Conservation (phyloP, 495 filamentous ascomycete species). For the Filosporella fistucella region DNA sequence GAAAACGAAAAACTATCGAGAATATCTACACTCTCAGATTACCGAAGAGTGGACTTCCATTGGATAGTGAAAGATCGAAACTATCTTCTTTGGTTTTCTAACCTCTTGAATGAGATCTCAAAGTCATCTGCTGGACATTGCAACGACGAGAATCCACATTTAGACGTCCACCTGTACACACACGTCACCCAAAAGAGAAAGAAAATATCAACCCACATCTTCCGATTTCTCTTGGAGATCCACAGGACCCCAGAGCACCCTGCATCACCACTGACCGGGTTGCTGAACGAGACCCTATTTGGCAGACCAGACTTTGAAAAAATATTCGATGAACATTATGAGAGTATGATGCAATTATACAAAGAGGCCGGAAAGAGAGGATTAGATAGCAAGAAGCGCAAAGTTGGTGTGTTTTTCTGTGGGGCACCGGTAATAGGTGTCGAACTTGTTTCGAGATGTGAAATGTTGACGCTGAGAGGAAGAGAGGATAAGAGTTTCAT, state of each 20-base stretch:
- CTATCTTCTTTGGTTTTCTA: slow-evolving; percentile 35
- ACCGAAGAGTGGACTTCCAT: slow-evolving; percentile 36
- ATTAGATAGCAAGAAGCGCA: too few relatives aligned
- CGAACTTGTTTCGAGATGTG: slow-evolving; percentile 3
- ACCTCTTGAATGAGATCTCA: slow-evolving; percentile 32
- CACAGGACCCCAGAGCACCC: slow-evolving; percentile 31
- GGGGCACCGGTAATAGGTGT: slow-evolving; percentile 7
- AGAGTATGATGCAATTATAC: background rate
- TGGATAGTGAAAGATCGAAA: slow-evolving; percentile 36
- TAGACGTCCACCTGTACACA: slow-evolving; percentile 34
- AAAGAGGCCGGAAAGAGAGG: background rate
- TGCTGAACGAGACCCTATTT: slow-evolving; percentile 34
- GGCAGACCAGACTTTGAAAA: slow-evolving; percentile 1
- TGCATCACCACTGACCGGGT: slow-evolving; percentile 30
- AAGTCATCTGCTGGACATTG: background rate
- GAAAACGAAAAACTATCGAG: slow-evolving; percentile 1
- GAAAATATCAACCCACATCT: slow-evolving; percentile 31
- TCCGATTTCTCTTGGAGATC: slow-evolving; percentile 32
- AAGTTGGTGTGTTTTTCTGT: slow-evolving; percentile 10
- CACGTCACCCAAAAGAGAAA: slow-evolving; percentile 34
- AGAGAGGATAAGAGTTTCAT: slow-evolving; percentile 5
- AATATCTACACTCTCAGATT: too few relatives aligned
- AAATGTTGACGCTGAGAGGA: background rate
- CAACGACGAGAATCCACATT: slow-evolving; percentile 10
- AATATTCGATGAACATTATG: slow-evolving; percentile 9